Evolutionary conservation across 2,329 filamentous ascomycete species (phyloP).

Genomic region (Tympanopsis confertula): DNA sequence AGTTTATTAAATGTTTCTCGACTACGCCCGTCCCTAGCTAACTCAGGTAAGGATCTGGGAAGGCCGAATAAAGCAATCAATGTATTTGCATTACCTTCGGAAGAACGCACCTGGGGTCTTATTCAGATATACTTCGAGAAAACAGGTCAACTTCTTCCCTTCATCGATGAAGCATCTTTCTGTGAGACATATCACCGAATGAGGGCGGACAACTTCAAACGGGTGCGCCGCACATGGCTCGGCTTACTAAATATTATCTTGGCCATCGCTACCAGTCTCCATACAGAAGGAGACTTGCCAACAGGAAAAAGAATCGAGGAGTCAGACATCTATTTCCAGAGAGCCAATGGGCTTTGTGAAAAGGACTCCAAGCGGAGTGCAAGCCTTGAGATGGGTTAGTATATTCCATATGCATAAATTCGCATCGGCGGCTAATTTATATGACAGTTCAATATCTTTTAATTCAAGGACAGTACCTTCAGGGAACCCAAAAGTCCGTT

Average conservation of each 20-base stretch:
- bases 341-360: constrained; percentile 19
- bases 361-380: constrained; percentile 17
- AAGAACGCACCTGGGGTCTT: constrained; percentile 14
- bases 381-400: constrained; percentile 21
- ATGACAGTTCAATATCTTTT: constrained; percentile 26
- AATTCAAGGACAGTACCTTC: constrained; percentile 27
- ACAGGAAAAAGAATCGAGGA: constrained; percentile 15
- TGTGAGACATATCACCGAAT: constrained; percentile 19
- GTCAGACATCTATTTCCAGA: constrained; percentile 22
- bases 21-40: too few relatives aligned
- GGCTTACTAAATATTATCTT: constrained; percentile 25
- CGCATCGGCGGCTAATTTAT: constrained; percentile 6
- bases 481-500: constrained; percentile 30
- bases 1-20: too few relatives aligned
- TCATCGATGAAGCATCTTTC: constrained; percentile 22
- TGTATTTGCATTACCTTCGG: constrained; percentile 17
- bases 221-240: constrained; percentile 23
- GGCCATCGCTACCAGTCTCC: constrained; percentile 20
- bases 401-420: neutral
- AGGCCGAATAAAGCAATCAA: too few relatives aligned
- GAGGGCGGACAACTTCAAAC: constrained; percentile 13
- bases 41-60: too few relatives aligned
- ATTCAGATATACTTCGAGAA: constrained; percentile 22
- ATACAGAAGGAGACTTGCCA: constrained; percentile 9
- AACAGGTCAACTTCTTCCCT: constrained; percentile 23